Base-by-base conservation (phyloP, 2,329 filamentous ascomycete genomes). In the Cercospora berteroae region DNA sequence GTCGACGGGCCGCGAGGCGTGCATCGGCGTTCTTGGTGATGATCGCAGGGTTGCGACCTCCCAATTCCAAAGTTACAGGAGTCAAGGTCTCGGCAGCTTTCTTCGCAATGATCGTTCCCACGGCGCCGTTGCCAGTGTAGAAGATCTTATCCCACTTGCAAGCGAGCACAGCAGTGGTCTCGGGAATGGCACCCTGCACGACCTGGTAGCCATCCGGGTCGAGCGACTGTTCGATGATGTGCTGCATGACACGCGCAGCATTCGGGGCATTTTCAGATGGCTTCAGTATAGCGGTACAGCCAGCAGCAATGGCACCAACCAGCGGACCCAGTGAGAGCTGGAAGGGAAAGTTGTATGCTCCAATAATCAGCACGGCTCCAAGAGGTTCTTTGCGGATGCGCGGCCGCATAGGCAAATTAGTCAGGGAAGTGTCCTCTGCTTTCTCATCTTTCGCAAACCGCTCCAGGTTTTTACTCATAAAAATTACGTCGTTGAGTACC, bases 121-220 rank as follows among this genome's bases (percentile, higher is more conserved):
- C 93, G 29, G 78, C 82, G 62, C 86, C 85, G 74, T 88, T 89
- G 64, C 95, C 95, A 0, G 95, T 99, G 83, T 97, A 99, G 83
- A 95, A 94, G 76, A 99, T 96, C 86, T 97, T 98, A 82, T 96
- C 94, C 90, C 94, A 99, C 79, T 94, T 94, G 82, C 93, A 88
- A 66, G 94, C 88, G 36, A 99, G 86, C 55, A 98, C 82, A 12
- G 88, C 89, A 56, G 91, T 92, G 4, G 91, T 93, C 83, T 97
- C 93, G 4, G 89, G 85, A 20, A 97, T 81, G 29, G 83, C 89
- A 68, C 95, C 95, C 78, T 97, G 95, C 72, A 97, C 84, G 67
- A 93, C 87, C 39, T 84, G 82, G 80, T 93, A 97, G 73, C 89
- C 89, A 16, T 88, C 86, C 1, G 88, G 87, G 77, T 98, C 95